Conservation (phyloP, 352 stramenopile genomes). For the Aphanomyces invadans region DNA sequence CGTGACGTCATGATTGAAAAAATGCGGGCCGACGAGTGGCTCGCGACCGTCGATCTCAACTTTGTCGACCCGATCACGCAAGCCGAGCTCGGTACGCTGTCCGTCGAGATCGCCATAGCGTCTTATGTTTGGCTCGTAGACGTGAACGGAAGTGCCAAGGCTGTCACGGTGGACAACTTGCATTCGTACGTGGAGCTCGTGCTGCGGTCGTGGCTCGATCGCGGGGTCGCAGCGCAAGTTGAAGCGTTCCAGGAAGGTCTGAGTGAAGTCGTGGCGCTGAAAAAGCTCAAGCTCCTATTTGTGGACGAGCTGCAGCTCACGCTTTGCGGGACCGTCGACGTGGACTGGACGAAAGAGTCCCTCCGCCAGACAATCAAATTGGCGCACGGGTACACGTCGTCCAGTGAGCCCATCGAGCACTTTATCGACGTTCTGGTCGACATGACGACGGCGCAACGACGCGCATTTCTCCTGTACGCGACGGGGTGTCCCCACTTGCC, state of each 20-base stretch:
- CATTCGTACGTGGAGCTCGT: slow-evolving; percentile 47
- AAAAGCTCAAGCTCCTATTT: slow-evolving; percentile 63
- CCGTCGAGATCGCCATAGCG: neutral
- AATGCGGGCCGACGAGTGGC: slow-evolving; percentile 43
- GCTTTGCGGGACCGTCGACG: slow-evolving; percentile 65
- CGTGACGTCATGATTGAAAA: slow-evolving; percentile 47
- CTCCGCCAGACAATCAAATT: slow-evolving; percentile 68
- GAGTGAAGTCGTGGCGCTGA: slow-evolving; percentile 56
- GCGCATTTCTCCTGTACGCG: slow-evolving; percentile 69
- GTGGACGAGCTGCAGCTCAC: slow-evolving; percentile 55
- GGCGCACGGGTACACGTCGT: slow-evolving; percentile 74
- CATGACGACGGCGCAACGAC: slow-evolving; percentile 50
- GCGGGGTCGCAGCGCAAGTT: slow-evolving; percentile 56
- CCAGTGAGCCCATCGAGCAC: slow-evolving; percentile 54
- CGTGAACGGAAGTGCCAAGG: slow-evolving; percentile 32
- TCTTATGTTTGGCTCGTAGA: slow-evolving; percentile 6
- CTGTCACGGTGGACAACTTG: slow-evolving; percentile 52
- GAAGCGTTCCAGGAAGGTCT: slow-evolving; percentile 69
- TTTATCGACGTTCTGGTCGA: slow-evolving; percentile 64
- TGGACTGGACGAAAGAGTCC: slow-evolving; percentile 56
- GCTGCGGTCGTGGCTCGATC: slow-evolving; percentile 51
- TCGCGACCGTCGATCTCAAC: slow-evolving; percentile 55
- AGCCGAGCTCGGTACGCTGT: slow-evolving; percentile 38
- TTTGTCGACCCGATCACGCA: slow-evolving; percentile 78
- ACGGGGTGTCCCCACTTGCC: slow-evolving; percentile 78